A percentile compares a stretch with the other conserved stretches of the same genome.
These are phyloP conservation scores for Rhizopus sp. DNA, from an alignment of 371 early-diverging fungal genomes.

Conservation along the genomic window DNA sequence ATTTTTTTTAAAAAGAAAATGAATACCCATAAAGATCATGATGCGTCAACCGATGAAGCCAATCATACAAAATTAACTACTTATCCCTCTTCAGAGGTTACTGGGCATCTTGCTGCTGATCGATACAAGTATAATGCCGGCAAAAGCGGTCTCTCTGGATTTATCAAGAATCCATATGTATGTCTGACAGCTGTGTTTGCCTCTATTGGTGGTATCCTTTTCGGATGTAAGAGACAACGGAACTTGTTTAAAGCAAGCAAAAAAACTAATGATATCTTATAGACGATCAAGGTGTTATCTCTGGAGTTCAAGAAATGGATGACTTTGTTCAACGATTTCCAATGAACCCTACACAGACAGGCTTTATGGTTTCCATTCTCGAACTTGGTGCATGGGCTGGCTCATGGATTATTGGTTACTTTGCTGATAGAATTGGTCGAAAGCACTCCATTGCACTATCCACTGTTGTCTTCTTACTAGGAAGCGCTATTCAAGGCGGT, in stretches of 20 bases:
- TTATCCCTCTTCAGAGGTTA: neutral
- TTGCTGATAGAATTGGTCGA: slow-evolving; percentile 70
- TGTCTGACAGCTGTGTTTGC: slow-evolving; percentile 44
- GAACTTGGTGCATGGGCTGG: slow-evolving; percentile 62
- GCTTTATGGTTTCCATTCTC: slow-evolving; percentile 59
- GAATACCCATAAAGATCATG: neutral
- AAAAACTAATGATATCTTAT: neutral
- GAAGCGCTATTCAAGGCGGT: slow-evolving; percentile 67
- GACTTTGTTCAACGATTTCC: slow-evolving; percentile 33
- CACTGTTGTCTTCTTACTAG: slow-evolving; percentile 63
- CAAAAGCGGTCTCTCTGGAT: slow-evolving; percentile 28
- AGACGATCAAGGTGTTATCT: slow-evolving; percentile 53
- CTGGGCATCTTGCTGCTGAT: neutral
- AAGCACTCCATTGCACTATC: slow-evolving; percentile 70
- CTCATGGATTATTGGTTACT: slow-evolving; percentile 52
- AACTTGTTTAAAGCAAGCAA: neutral
- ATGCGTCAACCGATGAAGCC: neutral
- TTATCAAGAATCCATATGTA: slow-evolving; percentile 44
- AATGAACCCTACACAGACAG: slow-evolving; percentile 35
- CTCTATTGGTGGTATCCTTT: slow-evolving; percentile 46
- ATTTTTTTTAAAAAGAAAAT: neutral
- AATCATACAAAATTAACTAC: neutral
- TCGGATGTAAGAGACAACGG: slow-evolving; percentile 33
- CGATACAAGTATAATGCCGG: neutral
- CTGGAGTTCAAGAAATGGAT: slow-evolving; percentile 47